Base-by-base conservation (phyloP, 2,329 filamentous ascomycete genomes). In the Scleromitrula shiraiana region DNA sequence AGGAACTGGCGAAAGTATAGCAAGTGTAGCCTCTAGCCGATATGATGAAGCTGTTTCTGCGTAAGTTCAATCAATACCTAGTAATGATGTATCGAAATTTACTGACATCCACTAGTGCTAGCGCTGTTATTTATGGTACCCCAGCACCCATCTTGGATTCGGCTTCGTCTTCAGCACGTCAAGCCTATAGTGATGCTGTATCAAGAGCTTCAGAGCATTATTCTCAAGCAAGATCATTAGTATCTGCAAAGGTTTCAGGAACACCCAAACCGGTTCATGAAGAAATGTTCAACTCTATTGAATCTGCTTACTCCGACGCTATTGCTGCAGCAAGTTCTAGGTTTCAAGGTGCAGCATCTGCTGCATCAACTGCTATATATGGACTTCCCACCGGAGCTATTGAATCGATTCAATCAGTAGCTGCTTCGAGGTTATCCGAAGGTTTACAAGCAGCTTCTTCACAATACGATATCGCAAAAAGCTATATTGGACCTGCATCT, bases 361-460 rank as follows among this genome's bases (percentile, higher is more conserved):
- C 73, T 5, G 77, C 75, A 2, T 76, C 75, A 1, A 66, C 69
- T 35, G 69, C 68, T 2, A 54, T 75, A 0, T 72, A 76, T 52
- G 73, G 71, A 1, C 82, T 82, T 1, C 73, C 65, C 50, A 65
- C 67, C 51, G 73, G 70, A 10, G 69, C 72, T 8, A 65, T 79
- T 15, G 71, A 73, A 50, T 78, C 75, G 5, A 74, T 82, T 24
- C 77, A 76, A 43, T 80, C 83, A 0, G 77, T 89, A 54, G 88
- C 87, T 0, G 77, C 84, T 0, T 80, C 82, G 26, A 77, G 77
- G 48, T 71, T 91, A 14, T 76, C 78, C 12, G 82, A 88, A 58
- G 85, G 83, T n/a, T 70, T 87, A 5, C 75, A 76, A 44, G 75
- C 76, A 62, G 87, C 86, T 6, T 84, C 84, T 44, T 74, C 81